Evolutionary conservation across 2,329 filamentous ascomycete species (phyloP).

Genomic region (Keithomyces neogunnii): DNA sequence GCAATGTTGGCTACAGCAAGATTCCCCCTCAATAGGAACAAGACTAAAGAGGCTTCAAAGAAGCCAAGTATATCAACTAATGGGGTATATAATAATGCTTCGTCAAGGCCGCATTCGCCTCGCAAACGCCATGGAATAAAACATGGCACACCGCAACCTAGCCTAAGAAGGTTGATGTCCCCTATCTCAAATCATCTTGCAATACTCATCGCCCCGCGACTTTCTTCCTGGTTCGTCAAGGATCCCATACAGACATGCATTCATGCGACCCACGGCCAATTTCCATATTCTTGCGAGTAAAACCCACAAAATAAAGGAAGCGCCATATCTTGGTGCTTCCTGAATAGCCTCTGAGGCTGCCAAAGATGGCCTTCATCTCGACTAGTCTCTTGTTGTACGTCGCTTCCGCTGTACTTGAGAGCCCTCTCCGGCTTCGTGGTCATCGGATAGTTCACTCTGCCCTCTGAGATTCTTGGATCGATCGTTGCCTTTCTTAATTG

Average conservation of each 20-base stretch:
- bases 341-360: neutral
- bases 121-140: neutral
- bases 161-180: neutral
- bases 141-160: neutral
- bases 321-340: neutral
- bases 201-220: no score
- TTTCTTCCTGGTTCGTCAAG: no score
- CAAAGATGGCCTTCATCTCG: no score
- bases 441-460: conserved; percentile 12
- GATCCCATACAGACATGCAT: no score
- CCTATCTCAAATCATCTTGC: neutral
- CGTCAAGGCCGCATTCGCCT: neutral
- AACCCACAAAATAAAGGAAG: neutral
- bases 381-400: neutral
- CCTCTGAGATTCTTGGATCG: conserved; percentile 28
- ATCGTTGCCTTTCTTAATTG: conserved; percentile 79
- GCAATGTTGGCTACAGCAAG: no score
- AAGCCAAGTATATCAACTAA: neutral
- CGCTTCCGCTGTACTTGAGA: conserved; percentile 9
- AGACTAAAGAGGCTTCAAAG: neutral
- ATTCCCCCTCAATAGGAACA: no score
- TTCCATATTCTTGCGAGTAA: neutral
- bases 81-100: neutral
- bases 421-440: conserved; percentile 9
- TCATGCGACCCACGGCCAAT: no score